Evolutionary conservation across 331 rosid species (phyloP), one percentile per base, ranked within the genome.

Genomic region (Cucumis variabilis): DNA sequence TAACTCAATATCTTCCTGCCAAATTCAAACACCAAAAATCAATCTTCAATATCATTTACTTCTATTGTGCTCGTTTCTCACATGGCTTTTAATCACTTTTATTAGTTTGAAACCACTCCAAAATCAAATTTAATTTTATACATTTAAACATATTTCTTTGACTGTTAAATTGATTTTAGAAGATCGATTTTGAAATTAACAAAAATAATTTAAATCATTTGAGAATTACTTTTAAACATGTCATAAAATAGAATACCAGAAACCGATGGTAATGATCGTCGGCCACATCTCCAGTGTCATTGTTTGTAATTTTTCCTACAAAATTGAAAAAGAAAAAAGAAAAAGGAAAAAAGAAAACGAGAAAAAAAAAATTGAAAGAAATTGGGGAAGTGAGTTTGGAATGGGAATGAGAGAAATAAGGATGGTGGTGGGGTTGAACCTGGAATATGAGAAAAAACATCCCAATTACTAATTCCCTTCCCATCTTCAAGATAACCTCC

Each of bases 401-500:
- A 44, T 78, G 51, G 53, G 27, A 53, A 50, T 33, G 51, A 9
- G 17, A 33, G 25, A 33, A 19, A 8, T 16, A 8, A 13, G 46
- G 46, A 65, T 23, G 17, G 12, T 28, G 65, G 48, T 44, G 10
- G 48, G 48, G 19, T 66, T 66, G 1, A 11, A 25, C 98, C 96
- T 82, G 94, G 90, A 51, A 24, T 83, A 21, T 92, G 95, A 62
- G 82, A 58, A 55, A 92, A 95, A 62, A 24, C 91, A 89, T 93
- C 95, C 96, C 96, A 95, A 65, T 92, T 95, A 85, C 79, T 86
- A 23, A 88, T 70, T 20, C 96, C 90, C 85, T 82, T 93, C 1
- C 96, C 94, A 89, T 92, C 94, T 88, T 92, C 95, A 67, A 87
- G 79, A 79, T 85, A 84, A 41, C 91, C 94, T 33, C 95, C 96